phyloP scores from a whole-genome alignment of 257 asterid species.

The Gentiana dahurica region DNA sequence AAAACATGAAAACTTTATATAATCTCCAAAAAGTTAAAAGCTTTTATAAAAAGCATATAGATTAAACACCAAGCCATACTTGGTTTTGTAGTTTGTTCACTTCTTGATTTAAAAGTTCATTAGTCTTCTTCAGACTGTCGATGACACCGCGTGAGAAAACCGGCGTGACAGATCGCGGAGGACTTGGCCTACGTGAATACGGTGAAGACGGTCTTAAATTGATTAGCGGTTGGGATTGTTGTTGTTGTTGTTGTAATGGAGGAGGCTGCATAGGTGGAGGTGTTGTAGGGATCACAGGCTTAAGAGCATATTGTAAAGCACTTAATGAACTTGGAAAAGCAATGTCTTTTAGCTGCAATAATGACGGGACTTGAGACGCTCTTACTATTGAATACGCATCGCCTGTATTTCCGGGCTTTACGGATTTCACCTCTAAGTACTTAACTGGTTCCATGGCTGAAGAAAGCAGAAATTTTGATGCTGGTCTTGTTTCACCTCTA shows the following conservation, averaged over 20 bases:
- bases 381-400: constrained; percentile 51
- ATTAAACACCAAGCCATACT: constrained; percentile 23
- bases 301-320: constrained; percentile 72
- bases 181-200: constrained; percentile 81
- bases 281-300: constrained; percentile 39
- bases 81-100: constrained; percentile 56
- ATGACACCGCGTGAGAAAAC: constrained; percentile 70
- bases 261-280: constrained; percentile 27
- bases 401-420: constrained; percentile 25
- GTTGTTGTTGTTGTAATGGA: constrained; percentile 5
- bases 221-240: constrained; percentile 29
- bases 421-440: constrained; percentile 73
- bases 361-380: constrained; percentile 91
- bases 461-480: constrained; percentile 54
- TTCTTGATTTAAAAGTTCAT: constrained; percentile 68
- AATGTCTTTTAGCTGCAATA: constrained; percentile 71
- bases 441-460: constrained; percentile 67
- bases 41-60: too few species aligned
- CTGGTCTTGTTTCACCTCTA: constrained; percentile 28
- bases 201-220: constrained; percentile 81
- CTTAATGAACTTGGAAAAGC: constrained; percentile 94
- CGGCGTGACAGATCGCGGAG: constrained; percentile 71
- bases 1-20: neutral
- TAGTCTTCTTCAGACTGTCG: constrained; percentile 71
- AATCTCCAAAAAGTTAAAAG: constrained; percentile 4